Conservation (phyloP, 352 stramenopile genomes). For the Phytophthora citrophthora region DNA sequence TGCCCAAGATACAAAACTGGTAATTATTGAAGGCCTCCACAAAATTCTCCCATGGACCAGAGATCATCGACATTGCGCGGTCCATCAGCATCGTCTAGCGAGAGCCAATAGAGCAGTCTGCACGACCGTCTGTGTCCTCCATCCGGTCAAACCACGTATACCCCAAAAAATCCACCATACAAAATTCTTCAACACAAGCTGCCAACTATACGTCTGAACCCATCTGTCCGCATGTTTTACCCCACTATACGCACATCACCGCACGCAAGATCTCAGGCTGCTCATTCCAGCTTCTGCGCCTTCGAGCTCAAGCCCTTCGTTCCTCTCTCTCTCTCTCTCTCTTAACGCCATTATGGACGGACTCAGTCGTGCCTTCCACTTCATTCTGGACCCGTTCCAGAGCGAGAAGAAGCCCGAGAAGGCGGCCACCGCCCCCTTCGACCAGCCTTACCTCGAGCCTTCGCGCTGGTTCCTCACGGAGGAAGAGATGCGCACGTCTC, state of each 20-base stretch:
- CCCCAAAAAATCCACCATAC: not conserved
- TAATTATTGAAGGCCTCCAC: too few species aligned
- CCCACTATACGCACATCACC: not conserved
- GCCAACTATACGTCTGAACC: not conserved
- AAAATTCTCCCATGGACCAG: too few species aligned
- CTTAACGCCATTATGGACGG: slow-evolving; percentile 16
- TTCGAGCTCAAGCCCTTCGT: slow-evolving; percentile 8
- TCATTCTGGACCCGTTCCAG: slow-evolving; percentile 46
- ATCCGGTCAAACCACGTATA: not conserved
- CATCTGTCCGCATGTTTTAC: slow-evolving; percentile 4
- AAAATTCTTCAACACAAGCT: not conserved
- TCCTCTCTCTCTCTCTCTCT: not conserved
- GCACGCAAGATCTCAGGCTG: slow-evolving; percentile 2
- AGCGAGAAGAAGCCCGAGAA: slow-evolving; percentile 36
- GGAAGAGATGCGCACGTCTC: slow-evolving; percentile 56
- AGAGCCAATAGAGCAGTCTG: too few species aligned
- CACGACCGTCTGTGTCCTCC: not conserved
- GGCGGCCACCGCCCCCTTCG: slow-evolving; percentile 34
- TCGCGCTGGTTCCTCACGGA: slow-evolving; percentile 67
- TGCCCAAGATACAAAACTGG: too few species aligned
- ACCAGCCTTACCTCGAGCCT: slow-evolving; percentile 60
- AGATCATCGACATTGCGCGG: too few species aligned
- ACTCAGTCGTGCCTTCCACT: slow-evolving; percentile 41
- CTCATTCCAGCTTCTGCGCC: slow-evolving; percentile 24
- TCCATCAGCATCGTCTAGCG: too few species aligned